phyloP scores from a whole-genome alignment of 108 stramenopile genomes.

The Pseudonitzschia delicatissima region DNA sequence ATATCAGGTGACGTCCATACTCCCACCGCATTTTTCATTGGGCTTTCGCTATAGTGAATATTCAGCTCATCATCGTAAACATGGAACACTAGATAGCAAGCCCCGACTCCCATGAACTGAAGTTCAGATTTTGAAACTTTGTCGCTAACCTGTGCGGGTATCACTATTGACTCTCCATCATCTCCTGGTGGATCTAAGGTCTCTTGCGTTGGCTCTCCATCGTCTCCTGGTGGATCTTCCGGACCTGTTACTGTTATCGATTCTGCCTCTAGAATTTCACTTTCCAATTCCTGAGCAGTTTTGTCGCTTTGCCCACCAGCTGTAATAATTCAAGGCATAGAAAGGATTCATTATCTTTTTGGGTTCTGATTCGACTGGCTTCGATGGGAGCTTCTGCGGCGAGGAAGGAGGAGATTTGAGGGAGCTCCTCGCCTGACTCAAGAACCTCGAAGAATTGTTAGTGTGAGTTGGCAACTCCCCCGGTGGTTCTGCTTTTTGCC shows the following conservation, averaged over 20 bases:
- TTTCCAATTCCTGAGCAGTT: too few species aligned
- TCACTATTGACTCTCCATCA: slow-evolving; percentile 3
- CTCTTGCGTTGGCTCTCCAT: background rate
- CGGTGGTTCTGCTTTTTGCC: slow-evolving; percentile 12
- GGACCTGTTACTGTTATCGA: too few species aligned
- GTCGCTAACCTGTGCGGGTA: background rate
- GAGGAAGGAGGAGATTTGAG: background rate
- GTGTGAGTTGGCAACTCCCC: background rate
- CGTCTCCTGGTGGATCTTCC: background rate
- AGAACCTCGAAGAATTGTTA: too few species aligned
- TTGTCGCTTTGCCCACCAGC: background rate
- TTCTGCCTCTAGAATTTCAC: too few species aligned
- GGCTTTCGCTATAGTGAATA: slow-evolving; percentile 37
- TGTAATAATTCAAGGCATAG: slow-evolving; percentile 4
- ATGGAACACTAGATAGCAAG: slow-evolving; percentile 40
- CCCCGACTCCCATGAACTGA: slow-evolving; percentile 18
- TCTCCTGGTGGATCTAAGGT: background rate
- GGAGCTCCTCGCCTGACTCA: background rate
- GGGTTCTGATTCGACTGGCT: background rate
- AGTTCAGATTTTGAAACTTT: too few species aligned
- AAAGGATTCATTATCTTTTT: slow-evolving; percentile 7
- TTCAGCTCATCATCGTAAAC: slow-evolving; percentile 26
- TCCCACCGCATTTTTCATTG: slow-evolving; percentile 36
- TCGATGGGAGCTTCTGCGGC: background rate
- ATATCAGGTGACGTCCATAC: slow-evolving; percentile 40